These are phyloP conservation scores for Mitragyna speciosa DNA, from an alignment of 257 asterid genomes.

Conservation along the genomic window DNA sequence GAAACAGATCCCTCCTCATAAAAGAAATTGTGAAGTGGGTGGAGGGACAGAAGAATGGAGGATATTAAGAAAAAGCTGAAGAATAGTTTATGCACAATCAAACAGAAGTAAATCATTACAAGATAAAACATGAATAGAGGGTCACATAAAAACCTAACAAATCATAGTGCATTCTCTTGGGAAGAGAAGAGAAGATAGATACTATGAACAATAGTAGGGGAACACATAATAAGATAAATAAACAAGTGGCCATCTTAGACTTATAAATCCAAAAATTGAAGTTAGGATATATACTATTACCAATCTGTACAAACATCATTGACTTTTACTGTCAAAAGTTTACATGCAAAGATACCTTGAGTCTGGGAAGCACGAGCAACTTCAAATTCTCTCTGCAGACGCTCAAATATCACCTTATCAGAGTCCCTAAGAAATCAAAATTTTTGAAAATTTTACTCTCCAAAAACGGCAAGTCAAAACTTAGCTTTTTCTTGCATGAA, in stretches of 20 bases:
- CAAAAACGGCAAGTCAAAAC: background rate
- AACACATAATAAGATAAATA: background rate
- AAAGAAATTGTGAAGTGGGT: background rate
- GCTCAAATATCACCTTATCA: conserved; percentile 84
- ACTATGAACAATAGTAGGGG: background rate
- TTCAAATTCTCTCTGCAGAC: conserved; percentile 86
- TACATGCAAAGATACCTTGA: conserved; percentile 55
- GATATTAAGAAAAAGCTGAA: background rate
- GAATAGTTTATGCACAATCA: background rate
- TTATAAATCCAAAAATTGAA: background rate
- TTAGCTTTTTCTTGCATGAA: background rate
- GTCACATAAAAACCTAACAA: background rate
- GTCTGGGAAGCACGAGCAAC: conserved; percentile 85
- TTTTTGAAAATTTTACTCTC: conserved; percentile 21
- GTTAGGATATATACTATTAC: background rate
- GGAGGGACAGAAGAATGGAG: background rate
- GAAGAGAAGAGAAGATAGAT: background rate
- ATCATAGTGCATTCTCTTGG: background rate
- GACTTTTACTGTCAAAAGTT: background rate
- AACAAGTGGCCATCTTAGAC: background rate
- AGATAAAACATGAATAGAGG: background rate
- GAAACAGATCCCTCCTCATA: background rate
- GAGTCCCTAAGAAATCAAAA: conserved; percentile 69
- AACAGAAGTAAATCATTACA: background rate
- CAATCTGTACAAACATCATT: background rate